Base-by-base conservation (phyloP, 2,329 filamentous ascomycete genomes). In the Neonectria hederae region DNA sequence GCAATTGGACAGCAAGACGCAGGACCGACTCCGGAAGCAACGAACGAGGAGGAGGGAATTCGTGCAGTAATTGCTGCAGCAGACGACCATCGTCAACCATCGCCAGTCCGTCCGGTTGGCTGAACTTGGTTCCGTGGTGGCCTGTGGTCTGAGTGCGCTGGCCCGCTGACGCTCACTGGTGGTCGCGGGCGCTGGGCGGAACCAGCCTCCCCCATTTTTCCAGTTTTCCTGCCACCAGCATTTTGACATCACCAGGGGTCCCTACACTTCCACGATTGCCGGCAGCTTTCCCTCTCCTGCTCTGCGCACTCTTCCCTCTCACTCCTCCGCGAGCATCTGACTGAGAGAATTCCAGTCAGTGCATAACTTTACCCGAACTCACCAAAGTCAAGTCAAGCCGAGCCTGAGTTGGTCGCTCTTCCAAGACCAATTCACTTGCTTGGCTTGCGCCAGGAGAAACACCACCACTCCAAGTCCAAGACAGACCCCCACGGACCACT, bases 201-300 rank as follows among this genome's bases (percentile, higher is more conserved):
- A 54, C 67, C 68, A 66, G 54, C 71, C 72, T 68, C 65, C 61
- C 65, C 52, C 53, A 61, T 65, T 66, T 68, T 68, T 53, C 62
- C 65, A 57, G 24, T 63, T 65, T 63, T 70, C 62, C 69, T 72
- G 74, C 74, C 74, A 76, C 74, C 74, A 73, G 51, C 63, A 69
- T 76, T 76, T 76, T 68, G 73, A 71, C 74, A 72, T 72, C 69
- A 75, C 74, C 71, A 69, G 72, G 67, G 63, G 62, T 54, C 67
- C 68, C 62, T 58, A 56, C 69, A 65, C 64, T 65, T 67, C 51
- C 48, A 28, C 40, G 38, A 46, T 53, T 57, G 46, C 52, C 22
- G 43, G n/a, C n/a, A 54, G 60, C 60, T 14, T 62, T 58, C 52
- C 51, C 57, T 40, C 38, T 54, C 54, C 42, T 48, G 57, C 43